Conservation (phyloP, 495 filamentous ascomycete species). For the Daldinia bambusicola region DNA sequence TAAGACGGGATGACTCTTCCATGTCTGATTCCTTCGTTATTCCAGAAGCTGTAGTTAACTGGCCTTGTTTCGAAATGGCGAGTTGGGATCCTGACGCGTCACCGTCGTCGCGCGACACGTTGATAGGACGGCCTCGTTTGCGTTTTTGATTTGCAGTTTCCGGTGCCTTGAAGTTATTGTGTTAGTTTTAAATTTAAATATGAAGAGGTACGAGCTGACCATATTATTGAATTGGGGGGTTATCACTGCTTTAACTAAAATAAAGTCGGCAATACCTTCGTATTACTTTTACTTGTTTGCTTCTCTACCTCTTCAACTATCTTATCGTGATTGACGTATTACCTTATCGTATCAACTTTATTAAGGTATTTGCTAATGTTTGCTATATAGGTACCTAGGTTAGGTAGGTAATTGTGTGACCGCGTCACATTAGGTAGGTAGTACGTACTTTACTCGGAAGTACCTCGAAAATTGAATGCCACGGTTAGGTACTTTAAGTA, state of each 20-base stretch:
- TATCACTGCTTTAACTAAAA: background rate
- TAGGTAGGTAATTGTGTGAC: too few species aligned
- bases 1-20: slow-evolving; percentile 32
- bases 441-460: background rate
- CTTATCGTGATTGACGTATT: slow-evolving; percentile 15
- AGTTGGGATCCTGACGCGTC: slow-evolving; percentile 50
- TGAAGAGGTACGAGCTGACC: background rate
- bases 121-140: slow-evolving; percentile 54
- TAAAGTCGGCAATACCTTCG: background rate
- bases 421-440: too few species aligned
- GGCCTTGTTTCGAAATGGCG: slow-evolving; percentile 27
- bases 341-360: slow-evolving; percentile 9
- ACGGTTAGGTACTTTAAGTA: slow-evolving; percentile 3
- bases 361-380: too few species aligned
- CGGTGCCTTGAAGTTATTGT: slow-evolving; percentile 41
- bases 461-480: background rate
- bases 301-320: slow-evolving; percentile 6
- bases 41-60: slow-evolving; percentile 19
- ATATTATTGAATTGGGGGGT: background rate
- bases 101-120: slow-evolving; percentile 51
- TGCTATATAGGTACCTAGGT: too few species aligned
- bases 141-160: slow-evolving; percentile 52
- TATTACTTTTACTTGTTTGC: background rate
- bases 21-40: slow-evolving; percentile 16
- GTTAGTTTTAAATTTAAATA: background rate